Percentiles rank a stretch among this genome's conserved stretches.
Conservation (phyloP, 345 rosid species). For the Mercurialis annua region DNA sequence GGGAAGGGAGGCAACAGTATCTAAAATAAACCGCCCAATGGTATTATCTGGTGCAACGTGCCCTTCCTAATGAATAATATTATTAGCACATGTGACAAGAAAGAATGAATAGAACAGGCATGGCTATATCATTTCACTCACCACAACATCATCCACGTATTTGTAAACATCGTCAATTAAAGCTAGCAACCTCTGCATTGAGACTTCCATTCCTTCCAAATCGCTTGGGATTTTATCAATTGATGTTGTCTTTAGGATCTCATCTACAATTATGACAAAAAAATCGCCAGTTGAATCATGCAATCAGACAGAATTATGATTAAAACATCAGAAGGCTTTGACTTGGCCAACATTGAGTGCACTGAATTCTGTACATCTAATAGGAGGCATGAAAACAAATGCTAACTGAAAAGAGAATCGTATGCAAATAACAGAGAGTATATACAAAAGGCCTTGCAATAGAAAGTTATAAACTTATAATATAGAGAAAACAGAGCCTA, state of each 20-base stretch:
- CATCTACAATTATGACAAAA: slow-evolving; percentile 37
- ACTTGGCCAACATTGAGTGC: not conserved
- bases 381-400: not conserved
- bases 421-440: not conserved
- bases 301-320: not conserved
- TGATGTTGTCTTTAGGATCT: slow-evolving; percentile 58
- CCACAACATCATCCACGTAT: slow-evolving; percentile 87
- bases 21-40: slow-evolving; percentile 71
- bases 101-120: not conserved
- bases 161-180: slow-evolving; percentile 68
- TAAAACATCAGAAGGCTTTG: not conserved
- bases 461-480: too few relatives aligned
- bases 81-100: slow-evolving; percentile 11
- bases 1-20: slow-evolving; percentile 66
- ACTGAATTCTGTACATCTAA: not conserved
- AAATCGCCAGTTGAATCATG: not conserved
- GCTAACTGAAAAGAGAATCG: not conserved
- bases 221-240: slow-evolving; percentile 89
- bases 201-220: slow-evolving; percentile 96
- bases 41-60: slow-evolving; percentile 58
- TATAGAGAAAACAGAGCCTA: not conserved
- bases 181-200: slow-evolving; percentile 67
- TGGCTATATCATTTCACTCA: slow-evolving; percentile 25
- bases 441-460: not conserved
- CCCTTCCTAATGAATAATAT: slow-evolving; percentile 53